Conservation (phyloP, 202 grass and related monocot genomes). For the Cymbopogon flexuosus region DNA sequence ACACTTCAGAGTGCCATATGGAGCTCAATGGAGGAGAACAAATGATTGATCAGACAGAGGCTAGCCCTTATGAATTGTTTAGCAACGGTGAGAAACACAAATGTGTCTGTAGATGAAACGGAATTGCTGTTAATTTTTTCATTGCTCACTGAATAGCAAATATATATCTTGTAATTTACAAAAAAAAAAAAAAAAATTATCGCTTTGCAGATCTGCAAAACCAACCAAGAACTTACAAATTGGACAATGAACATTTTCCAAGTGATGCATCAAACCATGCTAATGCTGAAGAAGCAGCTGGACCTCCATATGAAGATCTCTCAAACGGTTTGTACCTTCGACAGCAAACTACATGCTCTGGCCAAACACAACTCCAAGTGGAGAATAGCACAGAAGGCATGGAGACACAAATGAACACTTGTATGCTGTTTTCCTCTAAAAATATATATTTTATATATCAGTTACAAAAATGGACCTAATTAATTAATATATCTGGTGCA, state of each 20-base stretch:
- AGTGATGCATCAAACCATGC: constrained; percentile 27
- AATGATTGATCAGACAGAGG: constrained; percentile 21
- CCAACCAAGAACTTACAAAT: constrained; percentile 17
- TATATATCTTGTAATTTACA: neutral
- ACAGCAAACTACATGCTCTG: constrained; percentile 26
- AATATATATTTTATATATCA: constrained; percentile 6
- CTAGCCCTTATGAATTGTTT: constrained; percentile 16
- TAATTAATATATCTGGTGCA: constrained; percentile 29
- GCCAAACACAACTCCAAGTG: constrained; percentile 35
- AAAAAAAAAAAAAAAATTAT: neutral
- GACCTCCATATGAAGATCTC: constrained; percentile 19
- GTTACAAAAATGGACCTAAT: neutral
- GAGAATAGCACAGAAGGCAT: constrained; percentile 3
- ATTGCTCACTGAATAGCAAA: neutral
- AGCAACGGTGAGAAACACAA: constrained; percentile 32
- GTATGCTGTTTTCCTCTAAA: constrained; percentile 25
- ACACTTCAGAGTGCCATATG: constrained; percentile 30
- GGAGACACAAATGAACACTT: constrained; percentile 32
- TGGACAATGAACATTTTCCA: constrained; percentile 34
- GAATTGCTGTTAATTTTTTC: neutral
- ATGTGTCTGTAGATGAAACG: neutral
- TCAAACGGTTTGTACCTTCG: constrained; percentile 29
- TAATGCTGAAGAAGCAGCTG: constrained; percentile 31
- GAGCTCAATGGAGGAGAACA: constrained; percentile 23
- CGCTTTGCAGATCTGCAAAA: constrained; percentile 28